Conservation (phyloP, 2,329 filamentous ascomycete genomes). For the Chaetomium sp. region DNA sequence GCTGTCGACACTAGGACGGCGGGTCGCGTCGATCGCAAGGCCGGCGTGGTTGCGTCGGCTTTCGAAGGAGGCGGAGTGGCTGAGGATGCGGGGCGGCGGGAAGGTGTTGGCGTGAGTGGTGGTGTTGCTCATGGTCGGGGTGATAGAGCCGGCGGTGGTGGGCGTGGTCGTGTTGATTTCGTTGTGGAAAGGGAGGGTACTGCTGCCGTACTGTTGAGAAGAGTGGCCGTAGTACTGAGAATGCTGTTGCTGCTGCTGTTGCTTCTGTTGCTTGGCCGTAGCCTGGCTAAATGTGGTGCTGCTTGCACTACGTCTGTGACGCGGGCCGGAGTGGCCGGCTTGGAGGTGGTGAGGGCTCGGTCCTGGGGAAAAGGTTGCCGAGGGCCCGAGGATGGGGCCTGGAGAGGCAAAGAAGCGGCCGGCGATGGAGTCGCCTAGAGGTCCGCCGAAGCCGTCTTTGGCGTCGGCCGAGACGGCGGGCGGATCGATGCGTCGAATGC, state of each 20-base stretch:
- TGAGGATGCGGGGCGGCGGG: neutral
- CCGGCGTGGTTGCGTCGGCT: slow-evolving; percentile 15
- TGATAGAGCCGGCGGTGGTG: no score
- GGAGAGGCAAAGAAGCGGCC: slow-evolving; percentile 9
- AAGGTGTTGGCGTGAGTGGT: no score
- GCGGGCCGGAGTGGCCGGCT: neutral
- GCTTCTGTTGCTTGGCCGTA: neutral
- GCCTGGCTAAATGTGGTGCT: slow-evolving; percentile 7
- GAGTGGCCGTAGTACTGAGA: no score
- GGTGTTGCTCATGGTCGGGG: no score
- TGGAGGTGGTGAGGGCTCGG: neutral
- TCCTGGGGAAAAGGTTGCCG: no score
- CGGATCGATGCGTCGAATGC: slow-evolving; percentile 23
- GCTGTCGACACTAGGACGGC: slow-evolving; percentile 27
- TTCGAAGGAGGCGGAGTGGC: slow-evolving; percentile 18
- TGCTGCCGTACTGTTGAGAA: no score
- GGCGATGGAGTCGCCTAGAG: slow-evolving; percentile 12
- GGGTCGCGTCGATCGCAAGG: slow-evolving; percentile 16
- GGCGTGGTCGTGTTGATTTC: no score
- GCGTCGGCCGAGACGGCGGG: neutral
- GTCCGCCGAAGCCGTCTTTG: neutral
- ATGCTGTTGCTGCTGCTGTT: no score
- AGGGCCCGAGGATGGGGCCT: neutral
- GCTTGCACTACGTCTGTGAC: slow-evolving; percentile 15
- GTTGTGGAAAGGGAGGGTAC: no score